phyloP scores from a whole-genome alignment of 2,329 filamentous ascomycete genomes.

The Thelonectria discophora region DNA sequence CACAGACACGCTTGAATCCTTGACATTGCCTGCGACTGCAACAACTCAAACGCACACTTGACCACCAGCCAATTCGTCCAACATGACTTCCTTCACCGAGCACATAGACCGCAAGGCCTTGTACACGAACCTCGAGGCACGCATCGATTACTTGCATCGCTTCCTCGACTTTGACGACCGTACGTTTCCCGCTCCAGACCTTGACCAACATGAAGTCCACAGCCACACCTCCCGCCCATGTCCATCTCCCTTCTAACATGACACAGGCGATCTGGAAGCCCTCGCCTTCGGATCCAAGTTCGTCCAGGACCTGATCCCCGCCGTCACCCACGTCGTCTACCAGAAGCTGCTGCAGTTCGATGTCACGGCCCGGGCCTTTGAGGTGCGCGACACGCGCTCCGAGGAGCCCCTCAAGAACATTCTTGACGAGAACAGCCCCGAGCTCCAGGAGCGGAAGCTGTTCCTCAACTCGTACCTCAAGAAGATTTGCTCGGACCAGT shows the following conservation, averaged over 20 bases:
- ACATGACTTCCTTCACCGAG: slow-evolving; percentile 2
- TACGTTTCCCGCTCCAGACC: not conserved
- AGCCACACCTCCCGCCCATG: too few species aligned
- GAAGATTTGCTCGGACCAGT: slow-evolving; percentile 28
- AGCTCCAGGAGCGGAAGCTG: slow-evolving; percentile 20
- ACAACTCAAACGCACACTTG: too few species aligned
- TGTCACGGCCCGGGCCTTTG: slow-evolving; percentile 26
- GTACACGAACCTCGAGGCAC: slow-evolving; percentile 28
- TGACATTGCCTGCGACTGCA: too few species aligned
- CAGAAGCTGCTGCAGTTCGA: slow-evolving; percentile 29
- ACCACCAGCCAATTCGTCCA: not conserved
- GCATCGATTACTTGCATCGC: slow-evolving; percentile 26
- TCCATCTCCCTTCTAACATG: too few species aligned
- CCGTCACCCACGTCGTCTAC: slow-evolving; percentile 27
- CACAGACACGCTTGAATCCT: not conserved
- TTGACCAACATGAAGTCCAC: too few species aligned
- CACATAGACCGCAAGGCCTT: slow-evolving; percentile 29
- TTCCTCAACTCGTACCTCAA: slow-evolving; percentile 27
- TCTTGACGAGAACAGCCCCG: slow-evolving; percentile 19
- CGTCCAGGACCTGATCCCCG: slow-evolving; percentile 27
- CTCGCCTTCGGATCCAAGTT: slow-evolving; percentile 28
- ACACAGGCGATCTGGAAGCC: slow-evolving; percentile 24
- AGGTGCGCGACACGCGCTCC: slow-evolving; percentile 22
- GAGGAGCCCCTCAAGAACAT: slow-evolving; percentile 17
- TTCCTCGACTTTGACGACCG: slow-evolving; percentile 28